These are phyloP conservation scores for Kickxella alabastrina DNA, from an alignment of 192 early-diverging fungal genomes.

Conservation along the genomic window DNA sequence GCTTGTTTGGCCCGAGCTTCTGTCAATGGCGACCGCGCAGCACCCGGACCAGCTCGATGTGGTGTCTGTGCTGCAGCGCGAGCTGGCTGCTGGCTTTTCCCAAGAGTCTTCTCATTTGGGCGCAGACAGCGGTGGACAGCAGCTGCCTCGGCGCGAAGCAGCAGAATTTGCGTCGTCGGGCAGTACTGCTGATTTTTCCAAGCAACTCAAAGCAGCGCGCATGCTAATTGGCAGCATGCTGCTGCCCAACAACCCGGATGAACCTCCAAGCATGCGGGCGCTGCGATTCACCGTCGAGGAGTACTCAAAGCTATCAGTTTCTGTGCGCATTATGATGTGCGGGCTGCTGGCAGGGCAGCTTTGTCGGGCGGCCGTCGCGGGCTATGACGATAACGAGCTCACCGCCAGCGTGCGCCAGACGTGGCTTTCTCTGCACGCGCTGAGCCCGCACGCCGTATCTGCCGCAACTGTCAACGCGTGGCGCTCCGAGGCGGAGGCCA, in stretches of 20 bases:
- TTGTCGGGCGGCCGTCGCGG: slow-evolving; percentile 16
- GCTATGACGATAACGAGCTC: slow-evolving; percentile 7
- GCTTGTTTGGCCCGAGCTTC: slow-evolving; percentile 42
- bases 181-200: too few relatives aligned
- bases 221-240: neutral
- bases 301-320: slow-evolving; percentile 15
- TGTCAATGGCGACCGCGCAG: slow-evolving; percentile 48
- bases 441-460: slow-evolving; percentile 37
- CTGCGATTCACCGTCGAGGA: slow-evolving; percentile 14
- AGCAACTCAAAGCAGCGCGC: neutral
- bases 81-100: slow-evolving; percentile 8
- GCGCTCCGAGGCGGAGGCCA: slow-evolving; percentile 16
- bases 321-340: slow-evolving; percentile 36
- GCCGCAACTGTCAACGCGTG: slow-evolving; percentile 33
- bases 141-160: too few relatives aligned
- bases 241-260: neutral
- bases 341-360: slow-evolving; percentile 18
- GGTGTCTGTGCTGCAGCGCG: slow-evolving; percentile 31
- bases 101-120: too few relatives aligned
- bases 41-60: slow-evolving; percentile 46
- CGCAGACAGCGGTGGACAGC: too few relatives aligned
- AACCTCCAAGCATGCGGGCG: neutral
- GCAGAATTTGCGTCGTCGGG: too few relatives aligned
- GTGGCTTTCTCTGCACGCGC: slow-evolving; percentile 37
- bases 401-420: slow-evolving; percentile 25